phyloP scores from a whole-genome alignment of 1,139 yeast genomes.

The Zygoascus sp. region DNA sequence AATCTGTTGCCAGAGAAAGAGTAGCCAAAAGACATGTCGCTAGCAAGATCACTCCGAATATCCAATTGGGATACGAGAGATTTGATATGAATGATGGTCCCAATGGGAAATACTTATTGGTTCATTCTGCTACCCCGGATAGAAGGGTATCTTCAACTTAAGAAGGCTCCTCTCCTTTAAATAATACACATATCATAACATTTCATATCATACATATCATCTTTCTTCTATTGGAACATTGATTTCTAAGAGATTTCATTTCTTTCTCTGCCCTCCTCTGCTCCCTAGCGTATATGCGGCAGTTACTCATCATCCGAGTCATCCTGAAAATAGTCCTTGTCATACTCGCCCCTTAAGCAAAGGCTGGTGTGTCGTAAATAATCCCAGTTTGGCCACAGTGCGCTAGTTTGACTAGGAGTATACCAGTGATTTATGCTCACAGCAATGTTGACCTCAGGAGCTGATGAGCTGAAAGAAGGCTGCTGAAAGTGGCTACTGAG shows the following conservation, averaged over 20 bases:
- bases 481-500: background rate
- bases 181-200: too few species aligned
- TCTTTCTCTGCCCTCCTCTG: background rate
- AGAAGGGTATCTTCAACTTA: background rate
- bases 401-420: slow-evolving; percentile 26
- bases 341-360: slow-evolving; percentile 28
- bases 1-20: slow-evolving; percentile 46
- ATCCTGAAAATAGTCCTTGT: slow-evolving; percentile 27
- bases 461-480: too few species aligned
- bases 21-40: slow-evolving; percentile 66
- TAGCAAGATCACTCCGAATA: slow-evolving; percentile 56
- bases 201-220: too few species aligned
- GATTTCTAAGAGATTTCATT: background rate
- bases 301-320: slow-evolving; percentile 7
- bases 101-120: slow-evolving; percentile 57
- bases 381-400: slow-evolving; percentile 35
- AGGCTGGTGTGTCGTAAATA: slow-evolving; percentile 28
- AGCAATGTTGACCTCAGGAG: slow-evolving; percentile 25
- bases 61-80: slow-evolving; percentile 58
- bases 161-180: too few species aligned
- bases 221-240: background rate
- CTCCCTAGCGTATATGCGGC: too few species aligned
- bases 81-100: slow-evolving; percentile 65
- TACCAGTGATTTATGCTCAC: slow-evolving; percentile 41
- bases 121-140: slow-evolving; percentile 41